Conservation (phyloP, 768 basidiomycete genomes). For the Tephrocybe sp. region DNA sequence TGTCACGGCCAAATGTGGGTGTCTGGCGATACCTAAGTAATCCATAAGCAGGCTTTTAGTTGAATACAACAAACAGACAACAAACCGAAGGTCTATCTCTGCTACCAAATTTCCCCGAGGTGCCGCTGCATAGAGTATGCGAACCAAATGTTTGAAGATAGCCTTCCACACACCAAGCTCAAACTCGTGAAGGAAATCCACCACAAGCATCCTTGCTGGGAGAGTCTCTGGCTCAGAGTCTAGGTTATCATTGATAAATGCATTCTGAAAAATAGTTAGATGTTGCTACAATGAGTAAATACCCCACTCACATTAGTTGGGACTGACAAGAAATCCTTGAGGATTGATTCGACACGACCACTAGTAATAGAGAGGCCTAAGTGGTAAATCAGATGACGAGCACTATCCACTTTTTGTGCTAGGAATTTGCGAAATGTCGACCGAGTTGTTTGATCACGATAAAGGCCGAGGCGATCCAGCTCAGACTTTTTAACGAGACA, state of each 20-base stretch:
- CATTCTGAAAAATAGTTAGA: slow-evolving; percentile 19
- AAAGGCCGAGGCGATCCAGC: slow-evolving; percentile 27
- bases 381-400: not conserved
- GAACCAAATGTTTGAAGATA: slow-evolving; percentile 34
- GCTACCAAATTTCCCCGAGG: slow-evolving; percentile 19
- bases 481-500: slow-evolving; percentile 28
- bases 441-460: slow-evolving; percentile 17
- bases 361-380: not conserved
- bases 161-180: slow-evolving; percentile 39
- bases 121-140: slow-evolving; percentile 27
- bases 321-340: slow-evolving; percentile 24
- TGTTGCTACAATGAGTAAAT: not conserved
- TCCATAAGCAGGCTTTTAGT: not conserved
- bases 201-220: slow-evolving; percentile 25
- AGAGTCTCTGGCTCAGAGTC: slow-evolving; percentile 5
- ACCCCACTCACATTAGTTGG: slow-evolving; percentile 22
- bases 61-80: not conserved
- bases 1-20: slow-evolving; percentile 8
- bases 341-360: slow-evolving; percentile 19
- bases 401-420: not conserved
- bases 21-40: not conserved
- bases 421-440: not conserved
- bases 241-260: slow-evolving; percentile 20
- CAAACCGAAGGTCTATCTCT: slow-evolving; percentile 30
- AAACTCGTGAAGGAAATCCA: slow-evolving; percentile 37